These are phyloP conservation scores for Tylopilus intermedius DNA, from an alignment of 768 basidiomycete species.

Conservation along the genomic window DNA sequence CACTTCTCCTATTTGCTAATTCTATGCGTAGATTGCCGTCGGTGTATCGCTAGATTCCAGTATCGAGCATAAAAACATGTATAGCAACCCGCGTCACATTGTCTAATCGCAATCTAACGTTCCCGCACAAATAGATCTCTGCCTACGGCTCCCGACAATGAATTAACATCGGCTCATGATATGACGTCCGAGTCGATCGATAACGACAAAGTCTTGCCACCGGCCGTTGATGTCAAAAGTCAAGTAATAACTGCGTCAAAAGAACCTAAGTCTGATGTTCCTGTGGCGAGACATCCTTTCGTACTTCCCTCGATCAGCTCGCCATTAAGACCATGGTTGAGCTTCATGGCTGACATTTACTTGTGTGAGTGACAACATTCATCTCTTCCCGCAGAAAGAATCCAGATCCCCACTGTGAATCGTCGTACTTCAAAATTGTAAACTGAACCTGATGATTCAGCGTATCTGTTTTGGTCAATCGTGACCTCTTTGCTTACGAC, in stretches of 20 bases:
- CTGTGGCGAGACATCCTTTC: not conserved
- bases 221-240: not conserved
- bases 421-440: not conserved
- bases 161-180: constrained; percentile 1
- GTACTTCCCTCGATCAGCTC: not conserved
- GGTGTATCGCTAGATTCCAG: constrained; percentile 26
- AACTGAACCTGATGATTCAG: constrained; percentile 31
- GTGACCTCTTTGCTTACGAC: constrained; percentile 75
- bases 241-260: not conserved
- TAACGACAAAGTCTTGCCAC: not conserved
- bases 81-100: constrained; percentile 40
- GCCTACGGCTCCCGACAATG: constrained; percentile 5
- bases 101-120: constrained; percentile 25
- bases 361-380: constrained; percentile 41
- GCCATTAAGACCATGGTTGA: constrained; percentile 17
- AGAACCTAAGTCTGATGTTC: not conserved
- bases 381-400: not conserved
- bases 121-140: constrained; percentile 18
- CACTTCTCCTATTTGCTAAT: not conserved
- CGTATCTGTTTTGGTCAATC: constrained; percentile 78
- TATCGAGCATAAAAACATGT: constrained; percentile 37
- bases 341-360: constrained; percentile 46
- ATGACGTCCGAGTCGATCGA: not conserved
- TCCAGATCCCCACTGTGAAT: constrained; percentile 1
- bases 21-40: constrained; percentile 15